phyloP scores from a whole-genome alignment of 345 rosid species.

The Bruguiera sexangula region DNA sequence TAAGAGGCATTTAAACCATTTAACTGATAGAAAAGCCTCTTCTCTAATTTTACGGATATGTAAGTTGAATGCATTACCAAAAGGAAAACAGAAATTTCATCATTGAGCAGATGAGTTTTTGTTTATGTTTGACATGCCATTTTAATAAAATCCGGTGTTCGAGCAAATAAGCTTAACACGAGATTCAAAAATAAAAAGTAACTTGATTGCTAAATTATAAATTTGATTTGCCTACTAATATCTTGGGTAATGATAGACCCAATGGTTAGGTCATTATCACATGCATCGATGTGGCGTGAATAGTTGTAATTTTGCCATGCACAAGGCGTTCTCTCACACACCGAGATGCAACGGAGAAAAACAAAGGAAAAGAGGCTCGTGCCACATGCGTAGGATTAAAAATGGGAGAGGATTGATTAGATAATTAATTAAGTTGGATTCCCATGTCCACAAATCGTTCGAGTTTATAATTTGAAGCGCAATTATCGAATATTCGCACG shows the following conservation, averaged over 20 bases:
- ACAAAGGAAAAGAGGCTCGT: conserved; percentile 12
- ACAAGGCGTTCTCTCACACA: not conserved
- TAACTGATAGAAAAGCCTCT: too few species aligned
- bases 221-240: too few species aligned
- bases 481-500: conserved; percentile 68
- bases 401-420: conserved; percentile 34
- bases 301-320: not conserved
- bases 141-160: too few species aligned
- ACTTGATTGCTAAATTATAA: too few species aligned
- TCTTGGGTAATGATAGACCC: not conserved
- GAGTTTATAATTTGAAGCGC: conserved; percentile 23
- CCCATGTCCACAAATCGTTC: conserved; percentile 25
- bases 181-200: too few species aligned
- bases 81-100: too few species aligned
- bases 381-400: conserved; percentile 48
- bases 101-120: too few species aligned
- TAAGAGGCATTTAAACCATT: too few species aligned
- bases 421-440: conserved; percentile 45
- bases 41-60: too few species aligned
- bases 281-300: conserved; percentile 21
- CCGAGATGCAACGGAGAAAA: conserved; percentile 8
- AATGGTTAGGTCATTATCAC: conserved; percentile 18
- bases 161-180: too few species aligned
- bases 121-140: too few species aligned
- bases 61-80: too few species aligned